These are phyloP conservation scores for Colletotrichum incanum DNA, from an alignment of 2,329 filamentous ascomycete species.

Conservation along the genomic window DNA sequence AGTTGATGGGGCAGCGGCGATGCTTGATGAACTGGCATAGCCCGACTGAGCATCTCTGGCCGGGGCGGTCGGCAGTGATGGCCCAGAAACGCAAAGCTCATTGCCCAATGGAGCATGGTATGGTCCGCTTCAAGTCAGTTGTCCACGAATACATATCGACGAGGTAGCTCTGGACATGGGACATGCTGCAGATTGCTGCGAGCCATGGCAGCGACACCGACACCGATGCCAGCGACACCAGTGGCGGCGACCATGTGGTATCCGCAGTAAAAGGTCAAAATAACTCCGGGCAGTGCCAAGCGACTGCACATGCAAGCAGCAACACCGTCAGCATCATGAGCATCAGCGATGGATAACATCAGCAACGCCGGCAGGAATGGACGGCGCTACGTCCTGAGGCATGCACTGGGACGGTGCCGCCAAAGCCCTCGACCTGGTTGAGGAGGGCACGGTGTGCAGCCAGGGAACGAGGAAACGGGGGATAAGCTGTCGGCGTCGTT, in stretches of 20 bases:
- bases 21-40: constrained; percentile 43
- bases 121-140: constrained; percentile 30
- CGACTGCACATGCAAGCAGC: constrained; percentile 14
- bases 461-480: constrained; percentile 10
- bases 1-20: constrained; percentile 40
- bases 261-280: neutral
- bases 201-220: constrained; percentile 16
- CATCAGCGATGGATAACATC: neutral
- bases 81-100: constrained; percentile 23
- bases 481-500: constrained; percentile 29
- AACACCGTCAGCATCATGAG: constrained; percentile 8
- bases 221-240: neutral
- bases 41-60: constrained; percentile 38
- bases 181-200: constrained; percentile 34
- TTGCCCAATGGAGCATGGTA: constrained; percentile 34
- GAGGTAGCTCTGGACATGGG: constrained; percentile 27
- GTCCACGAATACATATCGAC: constrained; percentile 15
- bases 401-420: constrained; percentile 24
- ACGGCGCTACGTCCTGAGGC: neutral
- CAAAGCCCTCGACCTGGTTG: constrained; percentile 18
- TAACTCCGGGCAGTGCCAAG: constrained; percentile 19
- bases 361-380: neutral
- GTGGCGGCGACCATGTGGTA: neutral
- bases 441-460: constrained; percentile 17
- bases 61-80: constrained; percentile 38